A percentile compares a stretch with the other conserved stretches of the same genome.
These are phyloP conservation scores for Saturnispora gosingensis DNA, from an alignment of 805 yeast genomes.

Conservation along the genomic window DNA sequence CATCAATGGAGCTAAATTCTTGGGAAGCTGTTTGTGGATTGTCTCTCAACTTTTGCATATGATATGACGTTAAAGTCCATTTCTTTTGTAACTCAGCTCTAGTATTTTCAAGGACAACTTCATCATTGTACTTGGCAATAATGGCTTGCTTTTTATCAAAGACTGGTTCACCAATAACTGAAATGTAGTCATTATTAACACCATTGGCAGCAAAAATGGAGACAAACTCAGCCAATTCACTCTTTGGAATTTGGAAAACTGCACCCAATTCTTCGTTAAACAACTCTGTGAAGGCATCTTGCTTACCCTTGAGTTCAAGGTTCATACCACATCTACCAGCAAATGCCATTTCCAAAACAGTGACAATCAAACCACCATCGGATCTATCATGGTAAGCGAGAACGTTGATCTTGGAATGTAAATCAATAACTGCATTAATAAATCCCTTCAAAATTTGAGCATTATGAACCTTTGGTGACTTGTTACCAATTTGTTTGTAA, in stretches of 20 bases:
- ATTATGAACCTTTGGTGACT: conserved; percentile 76
- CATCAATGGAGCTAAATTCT: conserved; percentile 66
- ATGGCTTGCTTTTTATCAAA: conserved; percentile 39
- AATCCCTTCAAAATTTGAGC: conserved; percentile 54
- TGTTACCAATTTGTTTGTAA: conserved; percentile 75
- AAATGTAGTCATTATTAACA: conserved; percentile 43
- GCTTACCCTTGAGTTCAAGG: conserved; percentile 33
- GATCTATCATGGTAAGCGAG: conserved; percentile 91
- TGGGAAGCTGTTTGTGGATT: conserved; percentile 86
- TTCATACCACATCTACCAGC: conserved; percentile 85
- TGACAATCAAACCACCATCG: conserved; percentile 89
- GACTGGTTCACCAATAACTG: conserved; percentile 62
- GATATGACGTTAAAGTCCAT: conserved; percentile 86
- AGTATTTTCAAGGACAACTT: conserved; percentile 38
- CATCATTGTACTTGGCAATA: conserved; percentile 38
- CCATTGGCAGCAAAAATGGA: conserved; percentile 49
- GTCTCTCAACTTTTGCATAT: conserved; percentile 86
- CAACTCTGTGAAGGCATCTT: conserved; percentile 39
- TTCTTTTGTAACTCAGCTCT: conserved; percentile 68
- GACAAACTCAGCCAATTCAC: conserved; percentile 46
- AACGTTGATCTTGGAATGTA: conserved; percentile 61
- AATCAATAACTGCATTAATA: conserved; percentile 55
- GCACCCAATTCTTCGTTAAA: conserved; percentile 96
- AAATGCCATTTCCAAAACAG: conserved; percentile 92
- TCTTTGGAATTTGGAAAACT: conserved; percentile 71